These are phyloP conservation scores for Centrapalus pauciflorus DNA, from an alignment of 129 eudicot genomes.

Conservation along the genomic window DNA sequence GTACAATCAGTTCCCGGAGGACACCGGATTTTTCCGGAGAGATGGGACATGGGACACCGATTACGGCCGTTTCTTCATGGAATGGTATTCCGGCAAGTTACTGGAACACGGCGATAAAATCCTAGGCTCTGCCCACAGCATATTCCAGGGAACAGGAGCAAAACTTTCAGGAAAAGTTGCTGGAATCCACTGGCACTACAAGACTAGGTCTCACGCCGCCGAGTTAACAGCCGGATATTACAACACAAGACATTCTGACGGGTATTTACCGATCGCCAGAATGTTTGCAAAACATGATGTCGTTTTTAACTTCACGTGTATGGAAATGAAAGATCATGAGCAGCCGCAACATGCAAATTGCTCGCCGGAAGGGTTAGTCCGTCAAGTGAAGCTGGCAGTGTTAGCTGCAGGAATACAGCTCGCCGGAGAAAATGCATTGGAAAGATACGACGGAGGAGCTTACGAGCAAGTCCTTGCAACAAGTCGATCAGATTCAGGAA, in stretches of 20 bases:
- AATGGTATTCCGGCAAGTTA: conserved; percentile 86
- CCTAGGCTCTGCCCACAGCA: conserved; percentile 53
- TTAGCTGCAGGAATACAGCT: conserved; percentile 51
- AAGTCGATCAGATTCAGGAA: conserved; percentile 70
- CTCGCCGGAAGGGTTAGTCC: conserved; percentile 82
- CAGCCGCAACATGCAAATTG: conserved; percentile 73
- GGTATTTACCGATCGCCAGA: conserved; percentile 68
- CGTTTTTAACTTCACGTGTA: conserved; percentile 83
- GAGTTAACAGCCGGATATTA: conserved; percentile 93
- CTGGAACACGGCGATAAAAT: conserved; percentile 78
- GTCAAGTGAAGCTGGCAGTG: conserved; percentile 75
- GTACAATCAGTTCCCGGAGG: conserved; percentile 87
- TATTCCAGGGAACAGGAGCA: conserved; percentile 72
- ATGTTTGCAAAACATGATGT: conserved; percentile 70
- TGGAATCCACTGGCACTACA: conserved; percentile 97
- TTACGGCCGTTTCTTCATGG: conserved; percentile 77
- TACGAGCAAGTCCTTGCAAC: conserved; percentile 54
- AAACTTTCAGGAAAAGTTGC: conserved; percentile 86
- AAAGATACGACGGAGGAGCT: conserved; percentile 73
- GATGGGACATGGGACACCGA: conserved; percentile 87
- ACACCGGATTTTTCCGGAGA: conserved; percentile 66
- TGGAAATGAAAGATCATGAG: conserved; percentile 93
- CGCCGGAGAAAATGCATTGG: conserved; percentile 94
- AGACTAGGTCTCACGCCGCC: conserved; percentile 87
- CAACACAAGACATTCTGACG: conserved; percentile 62